phyloP scores from a whole-genome alignment of 345 rosid species.

The Raphanus raphanistrum region DNA sequence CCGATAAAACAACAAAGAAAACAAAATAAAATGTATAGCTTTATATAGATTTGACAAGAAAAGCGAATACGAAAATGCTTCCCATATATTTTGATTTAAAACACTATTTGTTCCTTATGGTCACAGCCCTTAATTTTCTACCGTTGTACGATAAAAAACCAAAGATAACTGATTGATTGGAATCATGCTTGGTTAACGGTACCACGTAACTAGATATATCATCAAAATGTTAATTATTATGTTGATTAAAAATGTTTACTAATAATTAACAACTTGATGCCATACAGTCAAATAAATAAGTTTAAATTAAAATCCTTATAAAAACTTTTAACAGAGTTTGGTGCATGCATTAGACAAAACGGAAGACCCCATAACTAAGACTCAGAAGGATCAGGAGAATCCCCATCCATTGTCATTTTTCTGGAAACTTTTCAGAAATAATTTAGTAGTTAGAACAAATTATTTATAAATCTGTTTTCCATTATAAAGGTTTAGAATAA shows the following conservation, averaged over 20 bases:
- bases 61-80: neutral
- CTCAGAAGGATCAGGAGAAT: slow-evolving; percentile 12
- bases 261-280: neutral
- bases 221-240: too few species aligned
- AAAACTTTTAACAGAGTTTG: slow-evolving; percentile 9
- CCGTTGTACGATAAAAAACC: neutral
- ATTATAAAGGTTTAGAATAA: neutral
- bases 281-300: neutral
- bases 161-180: neutral
- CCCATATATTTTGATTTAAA: neutral
- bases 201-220: neutral
- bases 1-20: slow-evolving; percentile 16
- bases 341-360: slow-evolving; percentile 23
- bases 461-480: neutral
- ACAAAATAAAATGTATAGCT: neutral
- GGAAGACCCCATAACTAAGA: neutral
- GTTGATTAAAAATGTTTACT: too few species aligned
- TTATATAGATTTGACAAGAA: neutral
- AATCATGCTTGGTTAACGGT: neutral
- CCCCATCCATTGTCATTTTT: slow-evolving; percentile 1
- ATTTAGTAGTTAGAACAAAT: neutral
- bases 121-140: neutral
- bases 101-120: neutral
- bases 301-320: neutral
- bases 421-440: slow-evolving; percentile 8